Evolutionary conservation across 495 filamentous ascomycete genomes (phyloP), one percentile per base, ranked within the genome.

Genomic region (Neurospora terricola): DNA sequence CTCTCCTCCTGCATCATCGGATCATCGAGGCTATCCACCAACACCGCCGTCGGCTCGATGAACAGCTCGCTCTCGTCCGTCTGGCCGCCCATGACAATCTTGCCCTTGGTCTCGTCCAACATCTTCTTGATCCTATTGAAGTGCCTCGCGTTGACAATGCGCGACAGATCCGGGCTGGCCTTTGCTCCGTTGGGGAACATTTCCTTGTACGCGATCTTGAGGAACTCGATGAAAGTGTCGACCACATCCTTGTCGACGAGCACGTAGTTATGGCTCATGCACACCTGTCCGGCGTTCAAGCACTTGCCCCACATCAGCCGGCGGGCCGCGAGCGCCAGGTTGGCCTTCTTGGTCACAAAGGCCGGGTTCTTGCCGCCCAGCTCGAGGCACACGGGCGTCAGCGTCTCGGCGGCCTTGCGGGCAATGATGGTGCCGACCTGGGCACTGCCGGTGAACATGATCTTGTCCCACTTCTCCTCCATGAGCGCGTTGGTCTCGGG

Each of bases 391-490:
- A 97, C 91, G 0, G 96, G 96, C 5, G 96, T 98, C 71, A 98
- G 84, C 45, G 93, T 91, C 81, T 96, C 92, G 45, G 96, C 95
- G 6, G 96, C 96, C 74, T 96, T 96, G 83, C 94, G 93, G 30
- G 94, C 89, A 76, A 99, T 90, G 82, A 98, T 95, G 68, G 86
- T 92, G 70, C 92, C 96, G 43, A 98, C 94, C 42, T 78, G 83
- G 12, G 86, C 83, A 75, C 87, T 88, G 66, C 96, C 96, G 18
- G 96, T 99, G 84, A 97, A 99, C 84, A 96, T 95, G 76, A 99
- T 95, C 86, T 97, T 97, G 82, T 96, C 94, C 93, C 94, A 99
- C 77, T 94, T 94, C 82, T 94, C 88, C 70, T 94, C 88, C 14
- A 99, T 85, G 40, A 98, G 83, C 7, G 90, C 90, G 21, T 91